Conservation (phyloP, 768 basidiomycete species). For the Porpolomopsis calyptriformis region DNA sequence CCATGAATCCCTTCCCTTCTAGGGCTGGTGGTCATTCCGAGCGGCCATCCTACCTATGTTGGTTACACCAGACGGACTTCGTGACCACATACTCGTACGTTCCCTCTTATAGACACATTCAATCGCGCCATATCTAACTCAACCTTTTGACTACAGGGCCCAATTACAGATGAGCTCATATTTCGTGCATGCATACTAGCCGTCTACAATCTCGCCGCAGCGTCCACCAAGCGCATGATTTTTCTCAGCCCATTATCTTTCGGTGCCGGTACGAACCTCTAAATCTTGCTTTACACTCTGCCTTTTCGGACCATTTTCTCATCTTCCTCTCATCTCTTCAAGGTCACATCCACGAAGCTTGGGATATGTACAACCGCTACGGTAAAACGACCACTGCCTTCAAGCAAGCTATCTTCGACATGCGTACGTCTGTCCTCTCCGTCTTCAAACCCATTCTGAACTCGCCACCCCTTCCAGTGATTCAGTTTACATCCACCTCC, state of each 20-base stretch:
- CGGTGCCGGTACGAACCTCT: constrained; percentile 67
- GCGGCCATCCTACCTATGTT: constrained; percentile 31
- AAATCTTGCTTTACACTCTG: no score
- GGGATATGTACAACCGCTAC: constrained; percentile 68
- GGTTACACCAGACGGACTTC: constrained; percentile 45
- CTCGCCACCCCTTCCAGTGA: no score
- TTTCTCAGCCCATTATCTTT: constrained; percentile 80
- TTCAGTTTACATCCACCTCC: constrained; percentile 86
- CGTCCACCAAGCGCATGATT: constrained; percentile 48
- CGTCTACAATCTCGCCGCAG: constrained; percentile 57
- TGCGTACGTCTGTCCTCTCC: constrained; percentile 30
- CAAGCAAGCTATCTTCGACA: constrained; percentile 45
- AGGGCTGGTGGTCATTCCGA: constrained; percentile 36
- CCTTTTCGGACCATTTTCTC: neutral
- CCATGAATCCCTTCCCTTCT: constrained; percentile 40
- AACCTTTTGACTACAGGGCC: constrained; percentile 41
- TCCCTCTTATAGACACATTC: neutral
- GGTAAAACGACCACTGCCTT: constrained; percentile 61
- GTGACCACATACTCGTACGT: constrained; percentile 56
- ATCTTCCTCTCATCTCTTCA: neutral
- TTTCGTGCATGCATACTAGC: constrained; percentile 80
- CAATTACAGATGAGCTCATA: constrained; percentile 85
- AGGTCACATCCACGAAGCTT: constrained; percentile 92
- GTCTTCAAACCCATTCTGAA: no score
- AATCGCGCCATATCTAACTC: constrained; percentile 3